Percentiles rank a stretch among this genome's conserved stretches.
Evolutionary conservation across 352 stramenopile species (phyloP).

Genomic region (Phytophthora melonis): DNA sequence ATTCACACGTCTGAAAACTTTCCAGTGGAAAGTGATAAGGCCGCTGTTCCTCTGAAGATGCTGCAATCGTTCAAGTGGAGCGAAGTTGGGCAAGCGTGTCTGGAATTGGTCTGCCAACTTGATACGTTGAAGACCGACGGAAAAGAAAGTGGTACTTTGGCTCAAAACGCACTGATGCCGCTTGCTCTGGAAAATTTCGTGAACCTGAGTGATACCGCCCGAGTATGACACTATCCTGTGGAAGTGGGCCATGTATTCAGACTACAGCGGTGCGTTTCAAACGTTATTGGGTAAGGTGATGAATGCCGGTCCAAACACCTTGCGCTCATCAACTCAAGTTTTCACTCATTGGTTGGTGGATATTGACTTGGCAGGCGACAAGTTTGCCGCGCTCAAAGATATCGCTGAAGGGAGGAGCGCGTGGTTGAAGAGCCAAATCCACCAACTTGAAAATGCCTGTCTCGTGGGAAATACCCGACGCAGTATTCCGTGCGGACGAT

Average conservation of each 20-base stretch:
- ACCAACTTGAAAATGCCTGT: slow-evolving; percentile 7
- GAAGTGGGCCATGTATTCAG: not conserved
- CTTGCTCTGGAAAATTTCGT: not conserved
- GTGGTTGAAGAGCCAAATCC: slow-evolving; percentile 8
- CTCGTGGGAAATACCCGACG: slow-evolving; percentile 26
- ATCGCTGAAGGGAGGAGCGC: slow-evolving; percentile 2
- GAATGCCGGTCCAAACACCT: not conserved
- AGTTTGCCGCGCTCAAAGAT: not conserved
- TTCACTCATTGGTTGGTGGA: not conserved
- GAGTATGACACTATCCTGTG: not conserved
- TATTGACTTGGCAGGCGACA: not conserved
- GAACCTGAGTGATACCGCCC: not conserved
- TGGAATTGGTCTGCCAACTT: not conserved
- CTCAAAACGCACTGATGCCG: not conserved
- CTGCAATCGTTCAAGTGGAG: not conserved
- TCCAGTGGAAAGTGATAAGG: not conserved
- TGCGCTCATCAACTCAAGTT: not conserved
- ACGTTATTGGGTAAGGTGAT: not conserved
- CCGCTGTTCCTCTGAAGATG: not conserved
- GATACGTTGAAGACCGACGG: not conserved
- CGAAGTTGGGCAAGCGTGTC: not conserved
- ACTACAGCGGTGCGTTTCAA: not conserved
- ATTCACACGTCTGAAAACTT: not conserved
- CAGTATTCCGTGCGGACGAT: slow-evolving; percentile 15
- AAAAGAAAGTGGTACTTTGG: not conserved